Evolutionary conservation across 2,329 filamentous ascomycete species (phyloP).

Genomic region (Botrytis elliptica): DNA sequence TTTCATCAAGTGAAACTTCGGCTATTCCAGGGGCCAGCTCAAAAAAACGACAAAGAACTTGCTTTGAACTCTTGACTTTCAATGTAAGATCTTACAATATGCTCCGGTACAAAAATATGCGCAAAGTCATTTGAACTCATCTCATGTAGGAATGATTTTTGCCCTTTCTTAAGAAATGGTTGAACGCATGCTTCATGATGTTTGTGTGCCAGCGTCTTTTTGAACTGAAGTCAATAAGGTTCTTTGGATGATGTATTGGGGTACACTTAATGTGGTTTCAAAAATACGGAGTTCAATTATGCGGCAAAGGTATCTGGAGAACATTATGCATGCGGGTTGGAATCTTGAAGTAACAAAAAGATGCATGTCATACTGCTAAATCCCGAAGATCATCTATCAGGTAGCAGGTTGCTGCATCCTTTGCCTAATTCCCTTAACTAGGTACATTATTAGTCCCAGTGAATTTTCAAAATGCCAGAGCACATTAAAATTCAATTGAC

Average conservation of each 20-base stretch:
- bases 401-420: neutral
- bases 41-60: neutral
- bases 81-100: neutral
- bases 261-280: neutral
- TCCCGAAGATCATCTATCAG: neutral
- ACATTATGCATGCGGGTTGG: rapidly evolving
- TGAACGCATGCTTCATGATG: neutral
- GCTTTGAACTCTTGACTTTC: neutral
- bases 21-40: neutral
- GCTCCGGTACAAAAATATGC: neutral
- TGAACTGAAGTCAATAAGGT: neutral
- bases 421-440: neutral
- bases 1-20: neutral
- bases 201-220: neutral
- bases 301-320: neutral
- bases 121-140: neutral
- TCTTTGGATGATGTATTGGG: neutral
- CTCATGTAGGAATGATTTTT: neutral
- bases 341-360: neutral
- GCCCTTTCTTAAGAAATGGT: neutral
- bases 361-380: too few relatives aligned
- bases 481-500: neutral
- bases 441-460: neutral
- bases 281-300: neutral
- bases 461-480: neutral